phyloP scores from a whole-genome alignment of 2,329 filamentous ascomycete genomes.

The Eurotiales sp. region DNA sequence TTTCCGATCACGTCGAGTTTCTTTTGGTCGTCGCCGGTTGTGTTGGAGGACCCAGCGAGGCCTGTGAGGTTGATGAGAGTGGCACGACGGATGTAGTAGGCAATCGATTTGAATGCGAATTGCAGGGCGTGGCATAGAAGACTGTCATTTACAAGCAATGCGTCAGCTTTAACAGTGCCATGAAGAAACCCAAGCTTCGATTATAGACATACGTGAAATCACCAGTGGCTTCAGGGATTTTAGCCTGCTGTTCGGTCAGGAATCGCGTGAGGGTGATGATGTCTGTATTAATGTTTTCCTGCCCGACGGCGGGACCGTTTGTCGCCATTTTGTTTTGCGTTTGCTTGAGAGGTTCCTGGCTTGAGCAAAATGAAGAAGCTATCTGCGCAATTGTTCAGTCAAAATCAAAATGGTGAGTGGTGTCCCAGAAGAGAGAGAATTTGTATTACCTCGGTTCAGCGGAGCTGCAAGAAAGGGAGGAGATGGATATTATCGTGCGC shows the following conservation, averaged over 20 bases:
- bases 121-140: slow-evolving; percentile 95
- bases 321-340: slow-evolving; percentile 36
- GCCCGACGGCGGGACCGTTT: slow-evolving; percentile 49
- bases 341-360: too few species aligned
- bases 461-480: slow-evolving; percentile 15
- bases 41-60: slow-evolving; percentile 90
- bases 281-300: slow-evolving; percentile 87
- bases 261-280: slow-evolving; percentile 94
- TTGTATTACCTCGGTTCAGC: slow-evolving; percentile 27
- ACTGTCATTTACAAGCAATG: slow-evolving; percentile 47
- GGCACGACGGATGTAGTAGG: slow-evolving; percentile 96
- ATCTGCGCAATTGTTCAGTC: too few species aligned
- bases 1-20: slow-evolving; percentile 99
- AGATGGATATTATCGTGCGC: not conserved
- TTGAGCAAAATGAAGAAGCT: too few species aligned
- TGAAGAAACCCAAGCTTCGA: too few species aligned
- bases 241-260: slow-evolving; percentile 91
- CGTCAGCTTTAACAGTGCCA: too few species aligned
- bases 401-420: not conserved
- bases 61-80: slow-evolving; percentile 94
- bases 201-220: slow-evolving; percentile 92
- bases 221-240: slow-evolving; percentile 90
- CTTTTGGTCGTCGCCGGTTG: slow-evolving; percentile 96
- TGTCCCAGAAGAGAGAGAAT: slow-evolving; percentile 4
- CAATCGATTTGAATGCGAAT: slow-evolving; percentile 99